Evolutionary conservation across 2,329 filamentous ascomycete genomes (phyloP), one percentile per base, ranked within the genome.

Genomic region (Cordyceps tenuipes): DNA sequence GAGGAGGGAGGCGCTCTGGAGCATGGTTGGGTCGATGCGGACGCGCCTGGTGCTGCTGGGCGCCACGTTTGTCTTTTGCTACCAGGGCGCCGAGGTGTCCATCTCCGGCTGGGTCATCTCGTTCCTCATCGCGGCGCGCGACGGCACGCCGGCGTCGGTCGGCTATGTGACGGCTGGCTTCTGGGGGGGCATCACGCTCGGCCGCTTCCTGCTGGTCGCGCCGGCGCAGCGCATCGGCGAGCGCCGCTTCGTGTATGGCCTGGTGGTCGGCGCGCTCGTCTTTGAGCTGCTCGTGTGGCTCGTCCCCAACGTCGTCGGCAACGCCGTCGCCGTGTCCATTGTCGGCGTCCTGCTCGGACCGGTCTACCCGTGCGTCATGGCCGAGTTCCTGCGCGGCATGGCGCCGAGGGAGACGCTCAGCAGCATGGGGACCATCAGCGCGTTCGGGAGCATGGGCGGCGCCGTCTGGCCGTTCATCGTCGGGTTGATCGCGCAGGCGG

Each of bases 31-130:
- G 67, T 75, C 76, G 62, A 70, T 81, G 69, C 73, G 76, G 72
- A 67, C 78, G 75, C 70, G 82, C 36, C 79, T 85, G 5, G 89
- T 91, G 0, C 72, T 94, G 1, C 78, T 94, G 0, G 89, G 89
- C 3, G 87, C 90, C 0, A 71, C 90, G 10, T 94, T 94, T 76
- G 89, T 94, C 71, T 94, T 95, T 70, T 84, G 86, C 29, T 95
- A 96, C 71, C 89, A 94, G 72, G 90, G 90, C 39, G 87, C 88
- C 41, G 90, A 95, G 72, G 90, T 95, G 17, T 86, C 86, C 61
- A 89, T 93, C 64, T 90, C 87, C 0, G 90, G 90, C 57, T 95
- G 90, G 91, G 87, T 93, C 53, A 91, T 93, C 63, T 91, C 88
- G 2, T 95, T 92, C 75, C 76, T 95, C 44, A 91, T 94, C 71